Base-by-base conservation (phyloP, 495 filamentous ascomycete genomes). In the Xylaria cubensis region DNA sequence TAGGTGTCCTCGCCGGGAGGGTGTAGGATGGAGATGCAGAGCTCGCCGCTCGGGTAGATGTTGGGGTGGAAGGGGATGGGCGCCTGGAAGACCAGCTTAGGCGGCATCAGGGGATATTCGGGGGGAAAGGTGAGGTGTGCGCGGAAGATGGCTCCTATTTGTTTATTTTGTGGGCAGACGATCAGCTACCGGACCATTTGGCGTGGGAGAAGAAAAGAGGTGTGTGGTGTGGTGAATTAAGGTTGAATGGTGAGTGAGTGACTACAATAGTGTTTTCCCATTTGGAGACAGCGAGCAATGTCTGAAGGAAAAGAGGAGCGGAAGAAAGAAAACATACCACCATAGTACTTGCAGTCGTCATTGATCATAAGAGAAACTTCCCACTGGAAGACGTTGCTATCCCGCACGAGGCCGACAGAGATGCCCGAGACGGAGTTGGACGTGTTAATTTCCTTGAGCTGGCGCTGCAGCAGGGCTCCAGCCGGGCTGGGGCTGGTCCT, bases 361-460 rank as follows among this genome's bases (percentile, higher is more conserved):
- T 88, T 93, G 76, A 99, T 96, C 96, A 99, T 99, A 44, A 99
- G 88, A 92, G 97, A 97, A 19, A 99, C 94, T 80, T 98, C 95
- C 96, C 96, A 99, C 85, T 98, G 92, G 74, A 97, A 98, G n/a
- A 98, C 91, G 78, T 97, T 98, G 84, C 86, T 91, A 75, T 92
- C 85, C 72, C 90, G 90, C 32, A 96, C 90, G 41, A 99, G 85
- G 1, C 96, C 96, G 78, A 92, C 96, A 73, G 94, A 97, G 76
- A 99, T 97, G 48, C 94, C 96, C 0, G 94, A 93, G 41, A 98
- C 91, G 81, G 97, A 93, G 77, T 93, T 94, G 76, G 93, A 92
- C 19, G 88, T 90, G 81, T 98, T 94, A 89, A 99, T 97, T 74
- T 94, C 89, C 84, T 96, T 96, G 53, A 98, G 88, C 83, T 99